Percentiles rank a stretch among this genome's conserved stretches.
These are phyloP conservation scores for Brassica rapa DNA, from an alignment of 345 rosid species.

Conservation along the genomic window DNA sequence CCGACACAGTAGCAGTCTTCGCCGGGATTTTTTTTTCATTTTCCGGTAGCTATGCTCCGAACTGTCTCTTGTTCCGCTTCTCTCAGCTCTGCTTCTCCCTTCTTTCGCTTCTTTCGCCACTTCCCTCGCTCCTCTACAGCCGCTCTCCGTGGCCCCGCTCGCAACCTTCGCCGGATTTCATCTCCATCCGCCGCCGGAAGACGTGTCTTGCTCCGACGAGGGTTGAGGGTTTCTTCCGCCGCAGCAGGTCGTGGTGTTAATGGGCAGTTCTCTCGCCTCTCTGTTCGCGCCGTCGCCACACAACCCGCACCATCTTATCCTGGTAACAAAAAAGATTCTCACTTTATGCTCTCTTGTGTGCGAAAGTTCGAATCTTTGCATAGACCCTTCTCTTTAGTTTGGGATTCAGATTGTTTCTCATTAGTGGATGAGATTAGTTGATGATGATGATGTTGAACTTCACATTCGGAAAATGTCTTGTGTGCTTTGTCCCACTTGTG, in stretches of 20 bases:
- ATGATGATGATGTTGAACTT: not conserved
- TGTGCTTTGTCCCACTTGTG: constrained; percentile 4
- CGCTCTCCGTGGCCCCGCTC: constrained; percentile 23
- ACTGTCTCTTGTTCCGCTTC: constrained; percentile 54
- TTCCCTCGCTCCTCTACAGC: constrained; percentile 40
- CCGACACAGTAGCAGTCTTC: constrained; percentile 26
- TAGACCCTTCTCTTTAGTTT: not conserved
- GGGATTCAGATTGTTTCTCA: constrained; percentile 7
- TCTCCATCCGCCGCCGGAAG: constrained; percentile 39
- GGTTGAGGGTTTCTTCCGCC: constrained; percentile 35
- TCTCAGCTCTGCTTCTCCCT: constrained; percentile 50
- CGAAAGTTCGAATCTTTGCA: not conserved
- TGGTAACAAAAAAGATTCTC: constrained; percentile 42
- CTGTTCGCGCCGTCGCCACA: constrained; percentile 67
- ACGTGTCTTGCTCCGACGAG: constrained; percentile 50
- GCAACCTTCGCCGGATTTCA: constrained; percentile 43
- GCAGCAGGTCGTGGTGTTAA: constrained; percentile 36
- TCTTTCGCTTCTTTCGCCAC: constrained; percentile 46
- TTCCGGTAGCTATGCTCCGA: constrained; percentile 56
- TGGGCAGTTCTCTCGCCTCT: constrained; percentile 55
- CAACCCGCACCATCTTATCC: constrained; percentile 59
- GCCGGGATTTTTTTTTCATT: constrained; percentile 28
- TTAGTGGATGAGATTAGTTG: not conserved
- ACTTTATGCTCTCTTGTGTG: not conserved
- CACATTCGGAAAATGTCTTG: not conserved